Evolutionary conservation across 1,139 yeast species (phyloP).

Genomic region (Pichia sp.): DNA sequence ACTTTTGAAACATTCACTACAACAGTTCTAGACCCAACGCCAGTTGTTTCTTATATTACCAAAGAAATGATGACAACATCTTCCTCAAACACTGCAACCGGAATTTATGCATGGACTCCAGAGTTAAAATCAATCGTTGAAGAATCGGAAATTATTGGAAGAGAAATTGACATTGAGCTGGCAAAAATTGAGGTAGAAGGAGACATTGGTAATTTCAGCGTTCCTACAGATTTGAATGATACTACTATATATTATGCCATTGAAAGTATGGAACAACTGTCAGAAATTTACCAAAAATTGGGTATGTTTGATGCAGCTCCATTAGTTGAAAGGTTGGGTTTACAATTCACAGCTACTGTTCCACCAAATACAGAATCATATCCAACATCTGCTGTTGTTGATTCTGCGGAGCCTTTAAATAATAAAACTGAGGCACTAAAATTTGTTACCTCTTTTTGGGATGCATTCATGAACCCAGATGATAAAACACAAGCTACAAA

Average conservation of each 20-base stretch:
- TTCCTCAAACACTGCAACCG: too few relatives aligned
- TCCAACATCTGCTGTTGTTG: neutral
- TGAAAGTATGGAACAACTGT: neutral
- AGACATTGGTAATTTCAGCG: neutral
- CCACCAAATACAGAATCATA: neutral
- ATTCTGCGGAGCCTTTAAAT: neutral
- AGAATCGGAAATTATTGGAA: too few relatives aligned
- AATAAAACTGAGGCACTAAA: neutral
- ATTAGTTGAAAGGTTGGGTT: neutral
- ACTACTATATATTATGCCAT: neutral
- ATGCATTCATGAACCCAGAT: neutral
- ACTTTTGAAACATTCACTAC: too few relatives aligned
- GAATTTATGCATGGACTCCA: too few relatives aligned
- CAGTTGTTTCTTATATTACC: too few relatives aligned
- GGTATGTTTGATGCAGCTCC: neutral
- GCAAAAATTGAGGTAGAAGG: neutral
- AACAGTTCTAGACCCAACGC: too few relatives aligned
- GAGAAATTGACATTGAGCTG: neutral
- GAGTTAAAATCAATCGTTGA: too few relatives aligned
- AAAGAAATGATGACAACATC: too few relatives aligned
- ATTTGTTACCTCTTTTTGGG: neutral
- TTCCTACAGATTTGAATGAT: neutral
- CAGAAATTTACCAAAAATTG: neutral
- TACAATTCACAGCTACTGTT: neutral
- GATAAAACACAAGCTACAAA: neutral